Percentiles rank a stretch among this genome's conserved stretches.
Evolutionary conservation across 1,284 basidiomycete species (phyloP).

Genomic region (Cryptococcus hybrid): DNA sequence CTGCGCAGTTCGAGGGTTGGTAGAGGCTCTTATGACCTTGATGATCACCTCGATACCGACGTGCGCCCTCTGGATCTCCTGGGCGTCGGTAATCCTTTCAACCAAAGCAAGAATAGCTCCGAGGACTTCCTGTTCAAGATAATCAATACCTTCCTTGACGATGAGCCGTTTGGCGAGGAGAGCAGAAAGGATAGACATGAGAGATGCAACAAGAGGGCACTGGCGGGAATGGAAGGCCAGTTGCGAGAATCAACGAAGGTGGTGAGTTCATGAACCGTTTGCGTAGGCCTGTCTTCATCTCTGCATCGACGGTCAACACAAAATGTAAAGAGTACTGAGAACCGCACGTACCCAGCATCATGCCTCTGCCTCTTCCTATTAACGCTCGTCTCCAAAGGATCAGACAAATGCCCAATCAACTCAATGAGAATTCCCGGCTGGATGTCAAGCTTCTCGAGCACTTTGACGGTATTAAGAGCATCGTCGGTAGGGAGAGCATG

Average conservation of each 20-base stretch:
- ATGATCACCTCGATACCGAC: conserved; percentile 72
- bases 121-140: conserved; percentile 83
- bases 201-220: conserved; percentile 67
- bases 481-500: conserved; percentile 31
- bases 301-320: background rate
- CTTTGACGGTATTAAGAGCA: conserved; percentile 22
- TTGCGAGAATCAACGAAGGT: conserved; percentile 68
- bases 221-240: conserved; percentile 62
- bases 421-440: conserved; percentile 21
- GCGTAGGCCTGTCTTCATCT: conserved; percentile 20
- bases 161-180: conserved; percentile 57
- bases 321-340: background rate
- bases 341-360: conserved; percentile 12
- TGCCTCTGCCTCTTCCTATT: conserved; percentile 34
- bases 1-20: conserved; percentile 92
- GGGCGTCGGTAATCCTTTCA: conserved; percentile 56
- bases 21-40: conserved; percentile 77
- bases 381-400: conserved; percentile 28
- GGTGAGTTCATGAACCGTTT: conserved; percentile 58
- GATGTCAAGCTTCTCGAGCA: conserved; percentile 27
- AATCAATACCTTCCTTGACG: conserved; percentile 62
- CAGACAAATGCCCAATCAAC: conserved; percentile 23
- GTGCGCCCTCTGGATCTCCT: conserved; percentile 43
- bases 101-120: conserved; percentile 71
- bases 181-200: conserved; percentile 71